phyloP scores from a whole-genome alignment of 176 grass and related monocot species.

The Dendrocalamus sinicus region DNA sequence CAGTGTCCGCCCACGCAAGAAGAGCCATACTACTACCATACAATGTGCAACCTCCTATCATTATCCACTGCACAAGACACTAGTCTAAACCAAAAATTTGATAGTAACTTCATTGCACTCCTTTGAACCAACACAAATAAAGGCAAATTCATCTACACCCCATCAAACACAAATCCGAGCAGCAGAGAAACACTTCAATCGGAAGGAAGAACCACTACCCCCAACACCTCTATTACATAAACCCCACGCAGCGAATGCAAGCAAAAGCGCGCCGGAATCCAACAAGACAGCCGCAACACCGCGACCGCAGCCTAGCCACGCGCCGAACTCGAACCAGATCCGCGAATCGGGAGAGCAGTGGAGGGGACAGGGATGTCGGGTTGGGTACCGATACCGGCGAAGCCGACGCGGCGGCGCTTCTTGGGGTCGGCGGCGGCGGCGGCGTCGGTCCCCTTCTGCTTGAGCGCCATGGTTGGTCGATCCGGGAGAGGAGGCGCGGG shows the following conservation, averaged over 20 bases:
- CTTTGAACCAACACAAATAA: background rate
- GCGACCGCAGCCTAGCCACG: background rate
- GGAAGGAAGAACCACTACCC: background rate
- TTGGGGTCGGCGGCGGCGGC: slow-evolving; percentile 52
- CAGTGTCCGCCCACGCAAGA: background rate
- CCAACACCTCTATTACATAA: background rate
- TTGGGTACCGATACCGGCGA: slow-evolving; percentile 67
- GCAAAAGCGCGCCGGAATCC: background rate
- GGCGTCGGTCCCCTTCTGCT: slow-evolving; percentile 62
- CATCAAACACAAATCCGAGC: background rate
- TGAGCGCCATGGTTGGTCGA: slow-evolving; percentile 73
- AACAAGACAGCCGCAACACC: background rate
- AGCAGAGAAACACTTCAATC: background rate
- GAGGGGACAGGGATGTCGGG: background rate
- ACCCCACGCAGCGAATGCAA: background rate
- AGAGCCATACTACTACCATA: background rate
- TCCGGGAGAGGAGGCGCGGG: background rate
- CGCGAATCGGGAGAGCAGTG: background rate
- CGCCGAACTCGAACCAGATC: background rate
- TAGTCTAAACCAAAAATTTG: background rate
- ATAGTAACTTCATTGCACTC: background rate
- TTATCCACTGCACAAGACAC: background rate
- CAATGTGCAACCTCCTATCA: background rate
- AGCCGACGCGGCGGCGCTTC: slow-evolving; percentile 90
- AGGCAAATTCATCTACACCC: background rate